These are phyloP conservation scores for Spiromastix sp. DNA, from an alignment of 2,329 filamentous ascomycete genomes.

Conservation along the genomic window DNA sequence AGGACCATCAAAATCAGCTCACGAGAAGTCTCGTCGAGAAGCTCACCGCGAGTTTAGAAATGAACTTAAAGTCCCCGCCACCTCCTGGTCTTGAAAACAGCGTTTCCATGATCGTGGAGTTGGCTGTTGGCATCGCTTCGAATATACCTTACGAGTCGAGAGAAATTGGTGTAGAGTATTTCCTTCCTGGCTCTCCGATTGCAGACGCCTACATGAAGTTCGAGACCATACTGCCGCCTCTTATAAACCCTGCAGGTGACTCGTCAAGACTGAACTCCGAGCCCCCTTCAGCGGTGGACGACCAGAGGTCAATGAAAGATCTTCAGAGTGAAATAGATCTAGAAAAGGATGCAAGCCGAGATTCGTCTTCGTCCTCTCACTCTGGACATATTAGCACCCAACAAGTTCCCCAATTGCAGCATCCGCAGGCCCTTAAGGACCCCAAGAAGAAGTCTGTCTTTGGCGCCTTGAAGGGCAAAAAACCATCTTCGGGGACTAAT, in stretches of 20 bases:
- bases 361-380: conserved; percentile 15
- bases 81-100: conserved; percentile 77
- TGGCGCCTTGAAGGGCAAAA: conserved; percentile 30
- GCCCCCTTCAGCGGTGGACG: conserved; percentile 11
- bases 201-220: conserved; percentile 72
- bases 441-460: conserved; percentile 33
- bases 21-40: conserved; percentile 59
- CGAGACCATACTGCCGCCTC: conserved; percentile 56
- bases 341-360: conserved; percentile 14
- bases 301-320: conserved; percentile 14
- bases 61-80: conserved; percentile 65
- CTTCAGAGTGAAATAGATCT: conserved; percentile 8
- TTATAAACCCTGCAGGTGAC: conserved; percentile 36
- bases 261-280: conserved; percentile 7
- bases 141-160: conserved; percentile 86
- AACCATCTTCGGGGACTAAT: conserved; percentile 14
- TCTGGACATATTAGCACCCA: conserved; percentile 1
- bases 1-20: conserved; percentile 57
- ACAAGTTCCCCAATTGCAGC: conserved; percentile 7
- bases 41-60: conserved; percentile 58
- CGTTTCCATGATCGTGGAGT: conserved; percentile 83
- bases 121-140: conserved; percentile 73
- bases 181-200: conserved; percentile 63
- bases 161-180: conserved; percentile 81
- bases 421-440: conserved; percentile 15